Evolutionary conservation across 2,329 filamentous ascomycete species (phyloP).

Genomic region (Penicillium verrucosum): DNA sequence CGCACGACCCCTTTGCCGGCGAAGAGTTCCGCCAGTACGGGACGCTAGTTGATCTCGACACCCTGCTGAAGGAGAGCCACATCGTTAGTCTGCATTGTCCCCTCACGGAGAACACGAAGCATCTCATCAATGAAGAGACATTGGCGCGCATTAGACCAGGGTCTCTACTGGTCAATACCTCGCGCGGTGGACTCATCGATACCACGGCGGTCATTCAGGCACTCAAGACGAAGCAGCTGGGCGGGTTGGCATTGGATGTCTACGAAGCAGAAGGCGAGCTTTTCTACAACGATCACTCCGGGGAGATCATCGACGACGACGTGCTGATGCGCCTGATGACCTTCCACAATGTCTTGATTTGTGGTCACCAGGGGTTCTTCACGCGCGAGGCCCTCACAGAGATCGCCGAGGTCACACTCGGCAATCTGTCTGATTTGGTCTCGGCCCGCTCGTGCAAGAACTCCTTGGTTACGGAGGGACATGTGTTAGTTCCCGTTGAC

Average conservation of each 20-base stretch:
- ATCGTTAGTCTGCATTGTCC: constrained; percentile 66
- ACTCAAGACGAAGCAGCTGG: constrained; percentile 59
- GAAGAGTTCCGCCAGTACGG: constrained; percentile 51
- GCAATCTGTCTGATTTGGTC: constrained; percentile 49
- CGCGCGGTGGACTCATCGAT: constrained; percentile 62
- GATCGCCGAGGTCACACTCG: constrained; percentile 60
- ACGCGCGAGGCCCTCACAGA: constrained; percentile 63
- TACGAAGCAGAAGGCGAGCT: constrained; percentile 61
- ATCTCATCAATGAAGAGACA: constrained; percentile 57
- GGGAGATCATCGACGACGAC: constrained; percentile 64
- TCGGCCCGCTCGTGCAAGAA: constrained; percentile 26
- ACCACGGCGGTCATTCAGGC: constrained; percentile 58
- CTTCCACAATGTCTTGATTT: constrained; percentile 65
- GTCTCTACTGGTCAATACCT: constrained; percentile 63
- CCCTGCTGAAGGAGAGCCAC: constrained; percentile 56
- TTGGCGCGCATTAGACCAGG: constrained; percentile 57
- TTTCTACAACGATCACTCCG: constrained; percentile 65
- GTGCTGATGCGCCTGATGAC: constrained; percentile 64
- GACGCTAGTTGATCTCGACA: constrained; percentile 53
- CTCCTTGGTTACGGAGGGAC: constrained; percentile 30
- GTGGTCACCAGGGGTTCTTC: constrained; percentile 68
- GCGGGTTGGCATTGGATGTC: constrained; percentile 64
- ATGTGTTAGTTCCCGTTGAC: constrained; percentile 24
- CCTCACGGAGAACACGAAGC: constrained; percentile 56
- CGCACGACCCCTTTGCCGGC: constrained; percentile 56